Percentiles rank a stretch among this genome's conserved stretches.
Conservation (phyloP, 2,329 filamentous ascomycete species). For the Aspergillus japonicus region DNA sequence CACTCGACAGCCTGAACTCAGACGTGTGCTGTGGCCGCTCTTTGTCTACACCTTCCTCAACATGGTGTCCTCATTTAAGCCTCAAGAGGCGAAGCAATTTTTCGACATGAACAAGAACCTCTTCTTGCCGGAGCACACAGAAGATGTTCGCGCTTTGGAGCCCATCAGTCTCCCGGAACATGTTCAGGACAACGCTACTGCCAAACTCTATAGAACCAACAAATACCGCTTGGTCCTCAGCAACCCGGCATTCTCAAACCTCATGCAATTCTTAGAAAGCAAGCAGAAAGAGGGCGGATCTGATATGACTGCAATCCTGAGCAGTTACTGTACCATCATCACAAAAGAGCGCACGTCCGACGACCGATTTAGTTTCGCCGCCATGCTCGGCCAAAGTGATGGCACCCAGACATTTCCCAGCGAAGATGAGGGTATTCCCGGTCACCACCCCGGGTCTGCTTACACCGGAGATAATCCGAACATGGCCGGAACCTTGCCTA, state of each 20-base stretch:
- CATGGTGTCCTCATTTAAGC: slow-evolving; percentile 69
- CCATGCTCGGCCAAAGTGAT: slow-evolving; percentile 56
- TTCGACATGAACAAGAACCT: slow-evolving; percentile 65
- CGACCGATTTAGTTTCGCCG: slow-evolving; percentile 59
- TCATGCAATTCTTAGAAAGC: slow-evolving; percentile 87
- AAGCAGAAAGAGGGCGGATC: slow-evolving; percentile 78
- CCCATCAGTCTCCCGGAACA: slow-evolving; percentile 76
- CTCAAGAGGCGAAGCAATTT: slow-evolving; percentile 70
- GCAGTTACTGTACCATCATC: slow-evolving; percentile 58
- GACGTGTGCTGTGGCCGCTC: slow-evolving; percentile 84
- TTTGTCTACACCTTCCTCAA: slow-evolving; percentile 92
- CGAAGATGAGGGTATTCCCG: slow-evolving; percentile 68
- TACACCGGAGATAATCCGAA: slow-evolving; percentile 58
- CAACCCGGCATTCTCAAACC: slow-evolving; percentile 73
- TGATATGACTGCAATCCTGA: slow-evolving; percentile 72
- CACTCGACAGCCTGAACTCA: slow-evolving; percentile 69
- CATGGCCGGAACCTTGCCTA: slow-evolving; percentile 56
- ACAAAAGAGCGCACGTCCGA: slow-evolving; percentile 59
- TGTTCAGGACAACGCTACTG: slow-evolving; percentile 70
- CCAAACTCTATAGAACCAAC: slow-evolving; percentile 77
- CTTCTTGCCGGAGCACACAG: slow-evolving; percentile 75
- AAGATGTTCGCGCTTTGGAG: slow-evolving; percentile 75
- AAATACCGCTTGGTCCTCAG: slow-evolving; percentile 92
- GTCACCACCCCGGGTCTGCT: slow-evolving; percentile 64
- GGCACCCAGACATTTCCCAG: slow-evolving; percentile 56